Conservation (phyloP, 306 rosid genomes). For the Quercus agrifolia region DNA sequence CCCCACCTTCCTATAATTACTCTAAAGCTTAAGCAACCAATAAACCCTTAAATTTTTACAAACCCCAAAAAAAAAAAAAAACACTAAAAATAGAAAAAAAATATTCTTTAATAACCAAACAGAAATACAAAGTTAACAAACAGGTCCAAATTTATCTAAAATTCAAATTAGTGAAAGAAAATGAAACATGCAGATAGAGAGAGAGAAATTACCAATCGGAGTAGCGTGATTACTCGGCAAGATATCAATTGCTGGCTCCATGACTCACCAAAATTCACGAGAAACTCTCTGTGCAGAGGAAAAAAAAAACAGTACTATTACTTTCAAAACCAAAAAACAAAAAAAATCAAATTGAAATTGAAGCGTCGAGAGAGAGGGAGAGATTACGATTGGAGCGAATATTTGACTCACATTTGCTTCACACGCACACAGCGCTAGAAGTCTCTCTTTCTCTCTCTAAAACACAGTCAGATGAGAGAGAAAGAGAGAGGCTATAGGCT, state of each 20-base stretch:
- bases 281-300: conserved; percentile 19
- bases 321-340: neutral
- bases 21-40: neutral
- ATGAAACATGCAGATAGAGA: neutral
- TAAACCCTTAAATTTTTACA: neutral
- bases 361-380: too few species aligned
- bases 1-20: neutral
- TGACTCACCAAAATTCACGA: conserved; percentile 11
- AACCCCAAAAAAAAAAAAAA: neutral
- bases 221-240: conserved; percentile 17
- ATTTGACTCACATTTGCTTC: neutral
- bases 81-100: neutral
- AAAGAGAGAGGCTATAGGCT: neutral
- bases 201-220: conserved; percentile 13
- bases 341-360: neutral
- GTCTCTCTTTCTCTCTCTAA: neutral
- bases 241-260: conserved; percentile 36
- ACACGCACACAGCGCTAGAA: neutral
- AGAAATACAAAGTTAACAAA: neutral
- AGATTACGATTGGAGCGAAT: neutral
- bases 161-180: neutral
- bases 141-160: neutral
- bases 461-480: neutral
- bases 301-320: neutral
- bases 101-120: neutral